Evolutionary conservation across 352 stramenopile genomes (phyloP).

Genomic region (Pythium monospermum): DNA sequence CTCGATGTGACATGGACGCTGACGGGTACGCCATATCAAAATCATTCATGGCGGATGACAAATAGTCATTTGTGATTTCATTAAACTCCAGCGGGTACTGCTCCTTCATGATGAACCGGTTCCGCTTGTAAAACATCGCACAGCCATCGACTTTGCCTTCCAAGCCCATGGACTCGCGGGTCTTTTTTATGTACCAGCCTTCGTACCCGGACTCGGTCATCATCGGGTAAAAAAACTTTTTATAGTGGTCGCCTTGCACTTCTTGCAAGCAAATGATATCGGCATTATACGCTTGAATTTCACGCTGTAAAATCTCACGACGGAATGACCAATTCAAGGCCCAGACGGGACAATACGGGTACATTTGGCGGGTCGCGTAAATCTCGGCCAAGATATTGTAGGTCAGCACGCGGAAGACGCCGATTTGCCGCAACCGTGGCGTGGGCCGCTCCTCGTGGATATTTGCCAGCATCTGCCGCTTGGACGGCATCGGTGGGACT

Average conservation of each 20-base stretch:
- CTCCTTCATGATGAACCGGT: slow-evolving; percentile 85
- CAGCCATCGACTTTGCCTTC: slow-evolving; percentile 98
- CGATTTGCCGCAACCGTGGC: slow-evolving; percentile 70
- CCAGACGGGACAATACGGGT: slow-evolving; percentile 97
- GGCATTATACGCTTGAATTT: slow-evolving; percentile 89
- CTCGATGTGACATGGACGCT: slow-evolving; percentile 51
- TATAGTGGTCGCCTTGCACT: slow-evolving; percentile 98
- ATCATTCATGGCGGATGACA: slow-evolving; percentile 59
- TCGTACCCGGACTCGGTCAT: slow-evolving; percentile 96
- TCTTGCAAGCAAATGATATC: slow-evolving; percentile 99
- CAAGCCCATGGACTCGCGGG: slow-evolving; percentile 94
- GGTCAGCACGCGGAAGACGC: slow-evolving; percentile 79
- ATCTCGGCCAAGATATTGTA: slow-evolving; percentile 93
- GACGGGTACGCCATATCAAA: slow-evolving; percentile 76
- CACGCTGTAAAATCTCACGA: slow-evolving; percentile 84
- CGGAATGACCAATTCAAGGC: slow-evolving; percentile 96
- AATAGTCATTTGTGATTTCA: slow-evolving; percentile 80
- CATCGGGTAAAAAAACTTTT: slow-evolving; percentile 94
- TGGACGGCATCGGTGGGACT: slow-evolving; percentile 74
- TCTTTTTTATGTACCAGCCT: slow-evolving; percentile 98
- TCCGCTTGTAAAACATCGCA: slow-evolving; percentile 96
- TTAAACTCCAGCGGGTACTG: slow-evolving; percentile 98
- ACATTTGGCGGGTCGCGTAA: slow-evolving; percentile 90
- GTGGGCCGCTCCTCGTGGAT: slow-evolving; percentile 71
- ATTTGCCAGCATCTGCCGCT: slow-evolving; percentile 79